Evolutionary conservation across 2,329 filamentous ascomycete genomes (phyloP).

Genomic region (Truncatella angustata): DNA sequence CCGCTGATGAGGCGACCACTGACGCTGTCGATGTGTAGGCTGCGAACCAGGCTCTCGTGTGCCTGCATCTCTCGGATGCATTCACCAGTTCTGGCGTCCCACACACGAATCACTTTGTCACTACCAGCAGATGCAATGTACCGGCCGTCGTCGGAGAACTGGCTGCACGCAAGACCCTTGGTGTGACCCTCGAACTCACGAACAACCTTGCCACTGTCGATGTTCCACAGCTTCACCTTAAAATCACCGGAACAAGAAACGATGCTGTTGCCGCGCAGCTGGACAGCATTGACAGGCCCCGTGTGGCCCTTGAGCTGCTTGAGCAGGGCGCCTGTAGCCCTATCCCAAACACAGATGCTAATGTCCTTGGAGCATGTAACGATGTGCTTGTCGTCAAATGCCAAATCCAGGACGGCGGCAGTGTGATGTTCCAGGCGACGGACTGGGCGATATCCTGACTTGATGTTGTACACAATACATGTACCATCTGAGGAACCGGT

Average conservation of each 20-base stretch:
- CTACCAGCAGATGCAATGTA: conserved; percentile 94
- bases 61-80: conserved; percentile 78
- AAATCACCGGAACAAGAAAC: conserved; percentile 95
- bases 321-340: conserved; percentile 70
- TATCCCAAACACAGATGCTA: conserved; percentile 92
- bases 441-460: conserved; percentile 74
- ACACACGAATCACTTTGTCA: conserved; percentile 93
- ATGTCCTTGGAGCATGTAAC: conserved; percentile 97
- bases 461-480: conserved; percentile 88
- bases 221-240: conserved; percentile 91
- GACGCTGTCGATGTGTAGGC: conserved; percentile 83
- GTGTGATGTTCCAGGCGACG: conserved; percentile 75
- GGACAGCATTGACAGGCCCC: conserved; percentile 94
- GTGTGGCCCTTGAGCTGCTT: conserved; percentile 81
- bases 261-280: conserved; percentile 87
- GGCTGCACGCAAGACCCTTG: conserved; percentile 90
- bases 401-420: conserved; percentile 89
- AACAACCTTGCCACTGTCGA: conserved; percentile 82
- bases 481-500: conserved; percentile 91
- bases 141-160: conserved; percentile 93
- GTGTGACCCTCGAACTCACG: conserved; percentile 89
- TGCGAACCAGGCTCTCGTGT: conserved; percentile 83
- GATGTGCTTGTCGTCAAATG: conserved; percentile 88
- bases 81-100: conserved; percentile 87
- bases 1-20: conserved; percentile 86